phyloP scores from a whole-genome alignment of 176 grass and related monocot genomes.

The Sorghum bicolor region Sorghum_bicolor_NCBIv3 NC_012872.2:11869501-11870000 shows the following conservation, averaged over 20 bases:
- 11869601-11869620: background rate
- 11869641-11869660: no score
- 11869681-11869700: no score
- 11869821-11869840: slow-evolving; percentile 43
- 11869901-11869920: slow-evolving; percentile 55
- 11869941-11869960: slow-evolving; percentile 56
- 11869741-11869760: no score
- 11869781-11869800: slow-evolving; percentile 57
- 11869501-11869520: background rate
- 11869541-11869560: background rate
- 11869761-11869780: slow-evolving; percentile 70
- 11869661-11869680: no score
- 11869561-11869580: background rate
- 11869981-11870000: slow-evolving; percentile 51
- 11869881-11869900: slow-evolving; percentile 50
- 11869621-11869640: no score
- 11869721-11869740: background rate
- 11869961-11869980: slow-evolving; percentile 59
- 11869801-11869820: slow-evolving; percentile 50
- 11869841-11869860: slow-evolving; percentile 50
- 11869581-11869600: background rate
- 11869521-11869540: background rate
- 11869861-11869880: slow-evolving; percentile 57
- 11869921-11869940: slow-evolving; percentile 48
- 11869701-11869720: background rate